Conservation (phyloP, 805 yeast species). For the Zygoascus bituminiphila region DNA sequence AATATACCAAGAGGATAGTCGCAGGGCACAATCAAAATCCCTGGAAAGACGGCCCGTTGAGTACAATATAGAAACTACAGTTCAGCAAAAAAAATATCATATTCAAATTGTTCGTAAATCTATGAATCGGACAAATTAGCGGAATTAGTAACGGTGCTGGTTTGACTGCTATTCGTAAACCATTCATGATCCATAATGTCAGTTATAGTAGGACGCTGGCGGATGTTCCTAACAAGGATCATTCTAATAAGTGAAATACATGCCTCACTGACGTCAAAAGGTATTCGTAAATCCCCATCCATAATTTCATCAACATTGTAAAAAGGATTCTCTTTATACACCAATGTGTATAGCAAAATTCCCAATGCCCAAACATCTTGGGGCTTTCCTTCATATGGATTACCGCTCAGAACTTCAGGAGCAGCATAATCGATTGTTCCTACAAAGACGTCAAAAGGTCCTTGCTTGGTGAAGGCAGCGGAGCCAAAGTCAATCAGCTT, state of each 20-base stretch:
- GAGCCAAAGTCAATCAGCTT: constrained; percentile 93
- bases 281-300: constrained; percentile 77
- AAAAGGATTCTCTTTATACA: constrained; percentile 92
- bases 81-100: too few species aligned
- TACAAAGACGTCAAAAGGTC: constrained; percentile 95
- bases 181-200: constrained; percentile 66
- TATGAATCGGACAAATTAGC: not conserved
- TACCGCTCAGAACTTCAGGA: constrained; percentile 88
- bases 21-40: too few species aligned
- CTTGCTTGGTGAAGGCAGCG: constrained; percentile 82
- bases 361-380: constrained; percentile 99
- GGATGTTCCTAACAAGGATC: constrained; percentile 62
- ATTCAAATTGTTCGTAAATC: too few species aligned
- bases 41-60: too few species aligned
- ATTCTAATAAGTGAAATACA: constrained; percentile 52
- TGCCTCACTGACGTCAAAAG: constrained; percentile 50
- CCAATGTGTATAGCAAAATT: constrained; percentile 75
- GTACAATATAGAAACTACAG: not conserved
- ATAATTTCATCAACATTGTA: constrained; percentile 91
- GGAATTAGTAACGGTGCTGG: not conserved
- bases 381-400: constrained; percentile 82
- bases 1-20: too few species aligned
- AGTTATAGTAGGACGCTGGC: constrained; percentile 62
- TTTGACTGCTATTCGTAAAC: constrained; percentile 31
- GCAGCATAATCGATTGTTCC: constrained; percentile 98